Base-by-base conservation (phyloP, 179 eudicot species). In the Drosera spatulata region DNA sequence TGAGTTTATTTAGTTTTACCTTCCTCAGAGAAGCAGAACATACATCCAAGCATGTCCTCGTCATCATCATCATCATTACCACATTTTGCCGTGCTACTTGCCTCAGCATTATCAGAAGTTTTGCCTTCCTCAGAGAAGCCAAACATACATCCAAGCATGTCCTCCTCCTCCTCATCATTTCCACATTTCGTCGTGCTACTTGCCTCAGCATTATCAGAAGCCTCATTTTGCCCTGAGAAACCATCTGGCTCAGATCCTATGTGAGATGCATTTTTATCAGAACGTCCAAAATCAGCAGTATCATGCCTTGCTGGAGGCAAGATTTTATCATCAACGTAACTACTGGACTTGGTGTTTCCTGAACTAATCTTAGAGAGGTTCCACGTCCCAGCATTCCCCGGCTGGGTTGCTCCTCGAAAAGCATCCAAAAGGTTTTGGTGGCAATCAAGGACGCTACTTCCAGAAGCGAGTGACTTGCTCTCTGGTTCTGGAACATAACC, bases 91-190 rank as follows among this genome's bases (percentile, higher is more conserved):
- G 38, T 10, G 48, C 65, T 45, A 10, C 10, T 45, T 45, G 49
- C 10, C 49, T 45, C 7, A 45, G 49, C 7, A 45, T 6, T 6
- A 6, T 45, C 49, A 45, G 49, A 45, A 45, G 49, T 6, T 45
- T 45, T 45, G 7, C 7, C 49, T 22, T 22, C 55, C 45, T 59
- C 69, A 6, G 59, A 56, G 50, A 73, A 68, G 39, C 55, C 46
- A 52, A 64, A 68, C 69, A 60, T 40, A 63, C 62, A 62, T 43
- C 66, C 73, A 8, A 64, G 55, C 53, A 68, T 50, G 9, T 61
- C 69, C 39, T 44, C 75, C 4, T 61, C 55, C 10, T 65, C 69
- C 39, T n/a, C 61, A 37, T 68, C 63, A 42, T 68, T 60, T 55
- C 58, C 61, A 60, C 1, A 15, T 11, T 39, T 42, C 37, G 52